These are phyloP conservation scores for Triticum timopheevii DNA, from an alignment of 176 grass and related monocot genomes.

Conservation along the genomic window DNA sequence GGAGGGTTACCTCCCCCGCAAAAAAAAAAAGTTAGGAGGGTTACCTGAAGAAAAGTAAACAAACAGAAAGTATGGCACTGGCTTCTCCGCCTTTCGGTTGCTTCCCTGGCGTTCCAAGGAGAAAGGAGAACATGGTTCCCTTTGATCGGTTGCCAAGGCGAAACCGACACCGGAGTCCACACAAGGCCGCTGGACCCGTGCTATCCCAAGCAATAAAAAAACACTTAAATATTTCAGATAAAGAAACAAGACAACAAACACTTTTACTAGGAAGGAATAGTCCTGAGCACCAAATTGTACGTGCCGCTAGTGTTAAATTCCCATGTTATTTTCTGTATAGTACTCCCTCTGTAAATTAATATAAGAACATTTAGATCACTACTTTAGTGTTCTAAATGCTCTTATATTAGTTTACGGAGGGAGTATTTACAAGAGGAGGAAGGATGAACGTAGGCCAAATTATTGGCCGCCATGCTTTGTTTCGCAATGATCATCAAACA, in stretches of 20 bases:
- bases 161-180: not conserved
- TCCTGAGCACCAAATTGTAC: not conserved
- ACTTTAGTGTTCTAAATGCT: too few species aligned
- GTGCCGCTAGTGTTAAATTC: too few species aligned
- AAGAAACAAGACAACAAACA: not conserved
- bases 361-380: too few species aligned
- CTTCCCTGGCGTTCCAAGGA: not conserved
- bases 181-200: not conserved
- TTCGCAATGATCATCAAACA: too few species aligned
- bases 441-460: too few species aligned
- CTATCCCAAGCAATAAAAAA: not conserved
- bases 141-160: not conserved
- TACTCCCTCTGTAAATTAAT: too few species aligned
- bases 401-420: too few species aligned
- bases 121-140: not conserved
- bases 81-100: constrained; percentile 18
- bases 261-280: not conserved
- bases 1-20: not conserved
- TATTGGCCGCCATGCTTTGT: too few species aligned
- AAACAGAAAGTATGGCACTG: not conserved
- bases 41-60: constrained; percentile 10
- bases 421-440: too few species aligned
- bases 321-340: too few species aligned
- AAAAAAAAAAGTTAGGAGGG: not conserved
- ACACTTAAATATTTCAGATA: too few species aligned